phyloP scores from a whole-genome alignment of 2,329 filamentous ascomycete species.

The Boeremia exigua region DNA sequence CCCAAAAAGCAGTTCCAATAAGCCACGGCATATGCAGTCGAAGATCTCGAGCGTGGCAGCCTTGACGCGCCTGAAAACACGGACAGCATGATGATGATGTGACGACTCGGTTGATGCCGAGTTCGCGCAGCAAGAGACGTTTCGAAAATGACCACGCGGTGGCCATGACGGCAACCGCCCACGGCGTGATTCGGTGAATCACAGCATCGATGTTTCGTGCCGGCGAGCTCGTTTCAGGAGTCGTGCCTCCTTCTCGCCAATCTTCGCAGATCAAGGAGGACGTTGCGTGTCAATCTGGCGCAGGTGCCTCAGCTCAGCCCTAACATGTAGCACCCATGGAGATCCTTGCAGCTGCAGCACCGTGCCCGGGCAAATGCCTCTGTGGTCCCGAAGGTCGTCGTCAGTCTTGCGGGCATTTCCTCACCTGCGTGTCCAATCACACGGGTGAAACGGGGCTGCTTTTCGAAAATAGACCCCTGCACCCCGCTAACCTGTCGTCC shows the following conservation, averaged over 20 bases:
- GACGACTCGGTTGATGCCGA: slow-evolving; percentile 19
- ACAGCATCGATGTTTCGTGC: slow-evolving; percentile 32
- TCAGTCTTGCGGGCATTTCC: slow-evolving; percentile 12
- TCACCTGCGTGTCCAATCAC: slow-evolving; percentile 30
- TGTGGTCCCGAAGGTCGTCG: slow-evolving; percentile 14
- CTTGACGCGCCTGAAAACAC: slow-evolving; percentile 1
- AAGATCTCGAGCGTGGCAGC: slow-evolving; percentile 4
- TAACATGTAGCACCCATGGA: slow-evolving; percentile 14
- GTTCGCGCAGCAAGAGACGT: slow-evolving; percentile 23
- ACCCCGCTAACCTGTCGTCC: slow-evolving; percentile 22
- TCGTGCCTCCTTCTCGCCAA: slow-evolving; percentile 24
- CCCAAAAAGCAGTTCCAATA: not conserved
- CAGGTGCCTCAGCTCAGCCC: slow-evolving; percentile 18
- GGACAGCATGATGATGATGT: slow-evolving; percentile 19
- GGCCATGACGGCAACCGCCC: slow-evolving; percentile 2
- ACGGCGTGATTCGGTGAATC: slow-evolving; percentile 16
- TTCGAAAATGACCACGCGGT: slow-evolving; percentile 22
- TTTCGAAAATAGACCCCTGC: slow-evolving; percentile 19
- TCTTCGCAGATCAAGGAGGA: slow-evolving; percentile 21
- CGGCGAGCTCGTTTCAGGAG: slow-evolving; percentile 28
- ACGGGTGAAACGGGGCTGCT: slow-evolving; percentile 19
- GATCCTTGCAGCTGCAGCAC: slow-evolving; percentile 8
- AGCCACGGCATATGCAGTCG: slow-evolving; percentile 7
- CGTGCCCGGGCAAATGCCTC: slow-evolving; percentile 4
- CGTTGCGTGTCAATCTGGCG: slow-evolving; percentile 22